These are phyloP conservation scores for Apiotrichum brassicae DNA, from an alignment of 1,284 basidiomycete species.

Conservation along the genomic window DNA sequence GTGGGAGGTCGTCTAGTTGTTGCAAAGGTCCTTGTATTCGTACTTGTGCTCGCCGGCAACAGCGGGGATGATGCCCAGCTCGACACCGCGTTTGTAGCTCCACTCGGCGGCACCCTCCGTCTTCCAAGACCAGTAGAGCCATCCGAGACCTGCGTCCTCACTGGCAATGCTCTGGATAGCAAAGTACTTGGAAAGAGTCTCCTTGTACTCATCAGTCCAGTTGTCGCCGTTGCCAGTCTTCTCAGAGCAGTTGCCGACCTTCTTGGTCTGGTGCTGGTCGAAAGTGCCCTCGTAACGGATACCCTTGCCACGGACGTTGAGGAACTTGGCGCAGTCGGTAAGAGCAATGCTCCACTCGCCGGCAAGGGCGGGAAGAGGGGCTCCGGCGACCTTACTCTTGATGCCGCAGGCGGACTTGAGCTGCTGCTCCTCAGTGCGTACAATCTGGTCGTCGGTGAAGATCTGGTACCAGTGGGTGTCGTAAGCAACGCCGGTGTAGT, in stretches of 20 bases:
- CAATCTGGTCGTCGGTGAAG: constrained; percentile 39
- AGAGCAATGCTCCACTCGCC: constrained; percentile 71
- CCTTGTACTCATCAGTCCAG: constrained; percentile 62
- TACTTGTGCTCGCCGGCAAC: constrained; percentile 53
- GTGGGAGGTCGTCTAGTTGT: too few species aligned
- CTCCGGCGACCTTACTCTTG: constrained; percentile 51
- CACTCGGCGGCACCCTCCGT: constrained; percentile 61
- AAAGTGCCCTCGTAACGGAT: constrained; percentile 57
- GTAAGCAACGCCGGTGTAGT: constrained; percentile 64
- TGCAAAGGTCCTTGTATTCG: too few species aligned
- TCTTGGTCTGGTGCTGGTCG: constrained; percentile 56
- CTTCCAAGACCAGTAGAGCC: constrained; percentile 97
- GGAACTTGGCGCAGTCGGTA: constrained; percentile 45
- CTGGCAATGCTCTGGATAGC: constrained; percentile 66
- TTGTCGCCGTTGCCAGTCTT: constrained; percentile 1
- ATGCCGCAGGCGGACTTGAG: constrained; percentile 60
- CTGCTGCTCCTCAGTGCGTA: background rate
- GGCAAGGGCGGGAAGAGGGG: constrained; percentile 58
- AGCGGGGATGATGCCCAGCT: constrained; percentile 74
- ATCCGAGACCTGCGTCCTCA: constrained; percentile 46
- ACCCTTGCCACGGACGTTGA: constrained; percentile 8
- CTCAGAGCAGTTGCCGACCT: constrained; percentile 57
- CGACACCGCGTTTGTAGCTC: constrained; percentile 57
- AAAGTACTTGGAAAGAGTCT: constrained; percentile 72
- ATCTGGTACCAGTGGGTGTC: constrained; percentile 51